These are phyloP conservation scores for Daldinia concentrica DNA, from an alignment of 495 filamentous ascomycete species.

Conservation along the genomic window DNA sequence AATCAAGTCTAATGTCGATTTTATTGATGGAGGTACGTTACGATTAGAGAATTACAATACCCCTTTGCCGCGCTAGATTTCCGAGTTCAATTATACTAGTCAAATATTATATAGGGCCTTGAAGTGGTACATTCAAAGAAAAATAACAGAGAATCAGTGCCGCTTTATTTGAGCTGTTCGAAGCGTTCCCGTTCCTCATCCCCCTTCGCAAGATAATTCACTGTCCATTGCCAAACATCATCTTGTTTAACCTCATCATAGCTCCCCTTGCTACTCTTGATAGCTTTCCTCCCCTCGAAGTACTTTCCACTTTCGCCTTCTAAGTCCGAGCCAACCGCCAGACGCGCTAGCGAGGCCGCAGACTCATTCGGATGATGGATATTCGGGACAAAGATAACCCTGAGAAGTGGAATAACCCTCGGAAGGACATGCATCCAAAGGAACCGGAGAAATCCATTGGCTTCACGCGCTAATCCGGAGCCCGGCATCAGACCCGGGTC, in stretches of 20 bases:
- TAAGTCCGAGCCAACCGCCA: not conserved
- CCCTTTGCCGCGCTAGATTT: too few relatives aligned
- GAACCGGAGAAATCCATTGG: not conserved
- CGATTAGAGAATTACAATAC: too few relatives aligned
- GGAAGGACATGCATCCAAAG: not conserved
- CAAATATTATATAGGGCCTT: not conserved
- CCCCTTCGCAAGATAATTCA: conserved; percentile 50
- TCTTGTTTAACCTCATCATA: conserved; percentile 56
- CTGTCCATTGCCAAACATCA: conserved; percentile 60
- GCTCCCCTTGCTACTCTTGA: conserved; percentile 40
- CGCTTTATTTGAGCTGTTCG: conserved; percentile 29
- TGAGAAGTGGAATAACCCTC: not conserved
- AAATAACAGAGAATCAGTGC: not conserved
- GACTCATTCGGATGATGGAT: not conserved
- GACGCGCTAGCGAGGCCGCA: not conserved
- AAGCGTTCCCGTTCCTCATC: conserved; percentile 48
- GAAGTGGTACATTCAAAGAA: not conserved
- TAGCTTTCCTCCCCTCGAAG: not conserved
- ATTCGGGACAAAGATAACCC: not conserved
- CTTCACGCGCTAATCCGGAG: not conserved
- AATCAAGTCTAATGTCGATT: not conserved
- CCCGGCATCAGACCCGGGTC: conserved; percentile 45
- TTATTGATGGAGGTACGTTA: too few relatives aligned
- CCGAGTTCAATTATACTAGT: not conserved
- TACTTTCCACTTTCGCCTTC: not conserved